phyloP scores from a whole-genome alignment of 805 yeast genomes.

The Komagataella pastoris region DNA sequence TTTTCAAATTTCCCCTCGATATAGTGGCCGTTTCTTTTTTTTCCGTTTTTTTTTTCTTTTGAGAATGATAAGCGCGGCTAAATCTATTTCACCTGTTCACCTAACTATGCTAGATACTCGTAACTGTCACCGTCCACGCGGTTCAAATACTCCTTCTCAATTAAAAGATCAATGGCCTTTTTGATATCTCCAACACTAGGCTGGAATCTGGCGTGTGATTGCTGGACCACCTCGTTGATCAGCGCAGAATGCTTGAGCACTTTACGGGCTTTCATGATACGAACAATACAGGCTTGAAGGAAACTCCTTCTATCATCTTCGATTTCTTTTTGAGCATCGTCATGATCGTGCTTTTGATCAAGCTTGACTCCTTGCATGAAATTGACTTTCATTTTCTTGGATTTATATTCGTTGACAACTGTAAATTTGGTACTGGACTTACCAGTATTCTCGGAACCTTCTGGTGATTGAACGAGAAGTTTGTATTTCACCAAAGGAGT shows the following conservation, averaged over 20 bases:
- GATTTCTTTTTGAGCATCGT: conserved; percentile 66
- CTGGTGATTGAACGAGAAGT: conserved; percentile 54
- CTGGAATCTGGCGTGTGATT: conserved; percentile 62
- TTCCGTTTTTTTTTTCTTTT: not conserved
- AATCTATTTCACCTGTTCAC: not conserved
- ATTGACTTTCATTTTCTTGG: conserved; percentile 74
- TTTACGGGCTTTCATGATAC: conserved; percentile 93
- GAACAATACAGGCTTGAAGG: conserved; percentile 85
- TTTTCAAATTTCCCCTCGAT: not conserved
- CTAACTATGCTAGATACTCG: conserved; percentile 58
- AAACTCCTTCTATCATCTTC: conserved; percentile 78
- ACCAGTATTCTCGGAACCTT: conserved; percentile 38
- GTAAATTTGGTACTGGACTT: conserved; percentile 48
- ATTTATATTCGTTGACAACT: conserved; percentile 70
- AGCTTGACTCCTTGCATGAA: conserved; percentile 29
- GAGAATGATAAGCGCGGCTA: not conserved
- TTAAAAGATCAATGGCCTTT: conserved; percentile 69
- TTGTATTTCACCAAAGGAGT: conserved; percentile 70
- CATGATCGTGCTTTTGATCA: conserved; percentile 57
- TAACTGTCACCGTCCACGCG: conserved; percentile 65
- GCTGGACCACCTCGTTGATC: conserved; percentile 80
- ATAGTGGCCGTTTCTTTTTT: not conserved
- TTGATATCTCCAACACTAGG: conserved; percentile 83
- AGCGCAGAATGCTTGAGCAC: conserved; percentile 64
- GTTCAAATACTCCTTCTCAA: conserved; percentile 75